phyloP scores from a whole-genome alignment of 306 rosid species.

The Calophaca sinica region DNA sequence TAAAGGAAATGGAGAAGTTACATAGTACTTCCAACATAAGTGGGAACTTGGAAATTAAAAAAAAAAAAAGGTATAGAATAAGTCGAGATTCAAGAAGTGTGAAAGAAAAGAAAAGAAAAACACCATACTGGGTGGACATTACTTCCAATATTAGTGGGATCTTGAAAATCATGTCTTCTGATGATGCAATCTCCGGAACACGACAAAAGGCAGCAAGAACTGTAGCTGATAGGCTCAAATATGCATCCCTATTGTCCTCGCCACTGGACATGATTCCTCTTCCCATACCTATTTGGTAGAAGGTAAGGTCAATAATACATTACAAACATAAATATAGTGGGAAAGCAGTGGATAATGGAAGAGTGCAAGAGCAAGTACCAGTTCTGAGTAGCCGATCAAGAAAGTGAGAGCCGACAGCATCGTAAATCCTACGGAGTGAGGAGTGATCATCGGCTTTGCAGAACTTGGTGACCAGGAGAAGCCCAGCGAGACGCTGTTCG shows the following conservation, averaged over 20 bases:
- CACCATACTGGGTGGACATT: constrained; percentile 65
- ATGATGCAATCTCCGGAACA: constrained; percentile 80
- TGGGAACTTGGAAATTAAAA: background rate
- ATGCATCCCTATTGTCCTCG: constrained; percentile 64
- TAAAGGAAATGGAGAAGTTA: background rate
- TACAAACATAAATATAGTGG: background rate
- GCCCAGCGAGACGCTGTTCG: constrained; percentile 94
- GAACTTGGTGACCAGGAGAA: constrained; percentile 83
- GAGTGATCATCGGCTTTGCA: constrained; percentile 71
- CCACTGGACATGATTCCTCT: constrained; percentile 53
- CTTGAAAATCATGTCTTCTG: constrained; percentile 69
- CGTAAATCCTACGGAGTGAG: constrained; percentile 70
- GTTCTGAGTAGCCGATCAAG: constrained; percentile 84
- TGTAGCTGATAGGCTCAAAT: constrained; percentile 75
- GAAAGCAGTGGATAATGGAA: background rate
- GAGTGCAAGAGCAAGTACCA: constrained; percentile 53
- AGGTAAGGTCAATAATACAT: background rate
- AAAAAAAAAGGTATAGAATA: background rate
- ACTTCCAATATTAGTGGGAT: constrained; percentile 73
- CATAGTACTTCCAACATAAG: background rate
- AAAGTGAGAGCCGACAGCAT: constrained; percentile 74
- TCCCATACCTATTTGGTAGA: constrained; percentile 60
- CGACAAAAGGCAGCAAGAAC: constrained; percentile 87
- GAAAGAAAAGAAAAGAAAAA: constrained; percentile 12
- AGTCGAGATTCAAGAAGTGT: background rate